These are phyloP conservation scores for Phaeotremella skinneri DNA, from an alignment of 768 basidiomycete genomes.

Conservation along the genomic window DNA sequence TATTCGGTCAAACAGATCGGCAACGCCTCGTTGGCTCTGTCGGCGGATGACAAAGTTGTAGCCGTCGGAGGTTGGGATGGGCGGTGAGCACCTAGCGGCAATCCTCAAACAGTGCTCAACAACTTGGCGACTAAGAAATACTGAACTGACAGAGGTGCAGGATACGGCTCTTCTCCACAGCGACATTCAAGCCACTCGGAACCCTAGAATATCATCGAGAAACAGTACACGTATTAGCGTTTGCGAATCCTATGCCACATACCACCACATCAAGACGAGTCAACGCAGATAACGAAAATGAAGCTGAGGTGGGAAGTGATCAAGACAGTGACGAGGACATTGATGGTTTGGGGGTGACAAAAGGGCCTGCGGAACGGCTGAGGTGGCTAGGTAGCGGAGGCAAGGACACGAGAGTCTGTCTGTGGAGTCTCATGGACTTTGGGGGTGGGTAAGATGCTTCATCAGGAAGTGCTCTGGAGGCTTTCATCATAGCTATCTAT, in stretches of 20 bases:
- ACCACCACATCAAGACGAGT: conserved; percentile 1
- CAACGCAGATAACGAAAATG: conserved; percentile 6
- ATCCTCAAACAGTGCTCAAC: neutral
- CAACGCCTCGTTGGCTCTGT: conserved; percentile 72
- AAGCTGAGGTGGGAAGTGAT: conserved; percentile 53
- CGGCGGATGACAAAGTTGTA: conserved; percentile 71
- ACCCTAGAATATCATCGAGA: conserved; percentile 78
- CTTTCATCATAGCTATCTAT: too few species aligned
- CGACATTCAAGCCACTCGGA: conserved; percentile 76
- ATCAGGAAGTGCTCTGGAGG: too few species aligned
- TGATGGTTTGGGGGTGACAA: conserved; percentile 30
- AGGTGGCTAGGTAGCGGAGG: conserved; percentile 67
- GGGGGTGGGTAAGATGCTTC: conserved; percentile 3
- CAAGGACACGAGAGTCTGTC: conserved; percentile 67
- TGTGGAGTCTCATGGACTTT: conserved; percentile 62
- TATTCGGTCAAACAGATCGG: conserved; percentile 74
- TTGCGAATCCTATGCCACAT: conserved; percentile 55
- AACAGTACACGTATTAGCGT: conserved; percentile 70
- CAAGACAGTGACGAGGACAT: conserved; percentile 57
- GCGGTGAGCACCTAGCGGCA: conserved; percentile 58
- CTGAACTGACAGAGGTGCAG: conserved; percentile 54
- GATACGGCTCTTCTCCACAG: conserved; percentile 77
- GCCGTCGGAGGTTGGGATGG: conserved; percentile 96
- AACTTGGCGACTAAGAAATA: neutral
- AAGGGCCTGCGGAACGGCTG: conserved; percentile 39